Base-by-base conservation (phyloP, 2,329 filamentous ascomycete species). In the Apiospora marii region DNA sequence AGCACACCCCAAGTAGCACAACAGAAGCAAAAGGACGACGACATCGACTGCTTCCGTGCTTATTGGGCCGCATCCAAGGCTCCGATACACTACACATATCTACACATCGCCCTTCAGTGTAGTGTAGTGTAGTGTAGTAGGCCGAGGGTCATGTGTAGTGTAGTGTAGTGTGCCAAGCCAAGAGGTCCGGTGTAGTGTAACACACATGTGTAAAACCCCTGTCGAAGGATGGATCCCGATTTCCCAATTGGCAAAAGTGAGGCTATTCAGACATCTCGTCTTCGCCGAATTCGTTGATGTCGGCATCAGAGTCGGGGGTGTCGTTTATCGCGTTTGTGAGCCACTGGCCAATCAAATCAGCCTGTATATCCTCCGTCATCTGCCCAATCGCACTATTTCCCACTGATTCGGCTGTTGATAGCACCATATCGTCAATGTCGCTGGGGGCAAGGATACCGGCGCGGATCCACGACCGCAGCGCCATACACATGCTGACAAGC, bases 21-120 rank as follows among this genome's bases (percentile, higher is more conserved):
- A n/a, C n/a, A n/a, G n/a, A n/a, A n/a, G n/a, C n/a, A n/a, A n/a
- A n/a, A n/a, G n/a, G n/a, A n/a, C n/a, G n/a, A n/a, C n/a, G n/a
- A n/a, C n/a, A n/a, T n/a, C n/a, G n/a, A n/a, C n/a, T n/a, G n/a
- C n/a, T n/a, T n/a, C n/a, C n/a, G n/a, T n/a, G n/a, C n/a, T n/a
- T n/a, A n/a, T n/a, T n/a, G n/a, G n/a, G n/a, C n/a, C n/a, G n/a
- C n/a, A n/a, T n/a, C n/a, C 46, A 48, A 48, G 46, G 46, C 46
- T 48, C 46, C 46, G 46, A 48, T 48, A 48, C 46, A 48, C 46
- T 48, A 48, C 46, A 48, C 46, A 48, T 48, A 48, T 48, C 46
- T 48, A 48, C 46, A 48, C 46, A 48, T 48, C 46, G 46, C 46
- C 46, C 46, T 48, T 48, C 46, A 48, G 34, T 37, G 34, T 37